Percentiles rank a stretch among this genome's conserved stretches.
Conservation (phyloP, 116 monocot species). For the Zostera marina region DNA sequence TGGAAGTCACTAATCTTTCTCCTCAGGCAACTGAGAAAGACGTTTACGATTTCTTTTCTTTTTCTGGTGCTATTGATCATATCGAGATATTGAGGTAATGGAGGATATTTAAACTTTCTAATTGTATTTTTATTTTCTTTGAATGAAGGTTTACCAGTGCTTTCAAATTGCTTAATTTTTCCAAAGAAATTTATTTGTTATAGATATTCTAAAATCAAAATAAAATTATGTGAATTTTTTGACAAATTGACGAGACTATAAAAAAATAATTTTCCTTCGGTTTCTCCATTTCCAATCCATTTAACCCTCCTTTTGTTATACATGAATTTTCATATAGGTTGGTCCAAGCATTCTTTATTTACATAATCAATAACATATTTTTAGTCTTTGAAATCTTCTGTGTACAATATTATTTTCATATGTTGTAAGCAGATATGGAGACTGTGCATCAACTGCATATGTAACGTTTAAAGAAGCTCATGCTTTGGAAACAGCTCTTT, state of each 20-base stretch:
- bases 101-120: not conserved
- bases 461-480: conserved; percentile 83
- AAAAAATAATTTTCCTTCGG: too few relatives aligned
- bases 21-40: conserved; percentile 63
- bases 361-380: too few relatives aligned
- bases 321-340: too few relatives aligned
- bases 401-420: not conserved
- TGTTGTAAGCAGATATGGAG: conserved; percentile 47
- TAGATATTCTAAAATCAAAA: too few relatives aligned
- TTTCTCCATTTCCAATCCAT: too few relatives aligned
- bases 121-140: not conserved
- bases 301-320: too few relatives aligned
- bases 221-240: too few relatives aligned
- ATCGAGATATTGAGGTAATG: conserved; percentile 83
- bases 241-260: too few relatives aligned
- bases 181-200: too few relatives aligned
- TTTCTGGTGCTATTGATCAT: conserved; percentile 86
- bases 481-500: conserved; percentile 75
- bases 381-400: too few relatives aligned
- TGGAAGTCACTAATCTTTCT: conserved; percentile 83
- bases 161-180: too few relatives aligned
- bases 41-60: conserved; percentile 86
- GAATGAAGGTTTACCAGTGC: not conserved
- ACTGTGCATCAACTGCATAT: conserved; percentile 69
- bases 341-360: too few relatives aligned